phyloP scores from a whole-genome alignment of 371 early-diverging fungal genomes.

The Mortierella polycephala region DNA sequence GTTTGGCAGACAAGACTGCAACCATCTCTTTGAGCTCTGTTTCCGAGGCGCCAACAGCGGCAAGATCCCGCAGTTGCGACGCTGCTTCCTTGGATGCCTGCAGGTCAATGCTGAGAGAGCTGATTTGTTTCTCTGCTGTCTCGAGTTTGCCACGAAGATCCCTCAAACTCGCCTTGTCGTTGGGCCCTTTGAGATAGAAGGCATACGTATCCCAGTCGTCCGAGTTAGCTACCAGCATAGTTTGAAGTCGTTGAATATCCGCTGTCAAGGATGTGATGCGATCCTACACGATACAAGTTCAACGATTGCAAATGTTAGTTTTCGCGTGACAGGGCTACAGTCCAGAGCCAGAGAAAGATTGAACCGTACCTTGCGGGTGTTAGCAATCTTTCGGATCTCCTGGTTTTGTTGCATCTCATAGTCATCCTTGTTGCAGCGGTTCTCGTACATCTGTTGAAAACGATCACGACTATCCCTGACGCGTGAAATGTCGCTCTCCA shows the following conservation, averaged over 20 bases:
- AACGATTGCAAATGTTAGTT: background rate
- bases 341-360: background rate
- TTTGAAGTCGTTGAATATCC: conserved; percentile 72
- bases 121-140: conserved; percentile 51
- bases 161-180: conserved; percentile 58
- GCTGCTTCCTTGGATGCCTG: conserved; percentile 28
- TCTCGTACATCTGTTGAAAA: conserved; percentile 76
- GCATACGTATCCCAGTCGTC: conserved; percentile 74
- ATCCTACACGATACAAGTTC: conserved; percentile 51
- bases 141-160: conserved; percentile 63
- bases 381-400: conserved; percentile 75
- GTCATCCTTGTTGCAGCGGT: conserved; percentile 73
- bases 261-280: conserved; percentile 70
- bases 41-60: conserved; percentile 27
- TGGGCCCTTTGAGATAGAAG: conserved; percentile 60
- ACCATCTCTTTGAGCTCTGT: conserved; percentile 16
- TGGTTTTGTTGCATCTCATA: conserved; percentile 67
- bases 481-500: conserved; percentile 81
- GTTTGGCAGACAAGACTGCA: conserved; percentile 22
- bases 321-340: background rate
- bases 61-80: conserved; percentile 22
- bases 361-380: conserved; percentile 62
- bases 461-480: conserved; percentile 84
- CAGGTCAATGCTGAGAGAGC: conserved; percentile 17
- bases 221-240: conserved; percentile 65